These are phyloP conservation scores for Lactarius hengduanensis DNA, from an alignment of 768 basidiomycete genomes.

Conservation along the genomic window DNA sequence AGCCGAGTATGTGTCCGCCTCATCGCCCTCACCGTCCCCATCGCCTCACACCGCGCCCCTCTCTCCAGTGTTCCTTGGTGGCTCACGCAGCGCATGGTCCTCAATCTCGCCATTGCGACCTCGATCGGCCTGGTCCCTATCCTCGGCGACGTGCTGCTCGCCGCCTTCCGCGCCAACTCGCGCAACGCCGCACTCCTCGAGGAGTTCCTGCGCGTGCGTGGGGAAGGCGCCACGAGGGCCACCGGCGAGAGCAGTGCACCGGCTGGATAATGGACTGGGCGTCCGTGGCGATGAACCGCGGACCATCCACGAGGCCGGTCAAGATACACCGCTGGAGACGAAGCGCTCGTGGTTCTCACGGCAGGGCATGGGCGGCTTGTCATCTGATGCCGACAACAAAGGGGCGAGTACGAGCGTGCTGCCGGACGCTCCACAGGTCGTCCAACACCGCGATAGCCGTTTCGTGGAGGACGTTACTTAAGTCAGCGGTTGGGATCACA, in stretches of 20 bases:
- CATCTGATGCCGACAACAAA: conserved; percentile 1
- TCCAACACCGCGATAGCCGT: conserved; percentile 23
- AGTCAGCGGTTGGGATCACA: neutral
- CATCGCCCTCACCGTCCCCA: neutral
- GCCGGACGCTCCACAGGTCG: neutral
- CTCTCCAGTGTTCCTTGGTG: conserved; percentile 48
- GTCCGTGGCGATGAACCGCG: neutral
- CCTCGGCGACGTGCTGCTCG: conserved; percentile 73
- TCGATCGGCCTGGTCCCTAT: conserved; percentile 66
- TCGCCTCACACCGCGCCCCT: neutral
- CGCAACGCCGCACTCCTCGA: conserved; percentile 86
- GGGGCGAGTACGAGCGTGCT: neutral
- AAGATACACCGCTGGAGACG: neutral
- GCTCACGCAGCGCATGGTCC: conserved; percentile 70
- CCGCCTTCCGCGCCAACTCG: conserved; percentile 82
- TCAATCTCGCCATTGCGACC: conserved; percentile 72
- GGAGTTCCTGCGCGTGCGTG: conserved; percentile 77
- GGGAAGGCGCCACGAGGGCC: conserved; percentile 31
- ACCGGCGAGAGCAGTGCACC: neutral
- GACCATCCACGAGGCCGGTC: neutral
- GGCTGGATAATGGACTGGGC: neutral
- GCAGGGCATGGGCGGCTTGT: neutral
- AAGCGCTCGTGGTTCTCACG: neutral
- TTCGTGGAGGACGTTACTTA: conserved; percentile 26
- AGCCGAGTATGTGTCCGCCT: conserved; percentile 52